Evolutionary conservation across 768 basidiomycete genomes (phyloP), one percentile per base, ranked within the genome.

Genomic region (Boletus subparvulus): DNA sequence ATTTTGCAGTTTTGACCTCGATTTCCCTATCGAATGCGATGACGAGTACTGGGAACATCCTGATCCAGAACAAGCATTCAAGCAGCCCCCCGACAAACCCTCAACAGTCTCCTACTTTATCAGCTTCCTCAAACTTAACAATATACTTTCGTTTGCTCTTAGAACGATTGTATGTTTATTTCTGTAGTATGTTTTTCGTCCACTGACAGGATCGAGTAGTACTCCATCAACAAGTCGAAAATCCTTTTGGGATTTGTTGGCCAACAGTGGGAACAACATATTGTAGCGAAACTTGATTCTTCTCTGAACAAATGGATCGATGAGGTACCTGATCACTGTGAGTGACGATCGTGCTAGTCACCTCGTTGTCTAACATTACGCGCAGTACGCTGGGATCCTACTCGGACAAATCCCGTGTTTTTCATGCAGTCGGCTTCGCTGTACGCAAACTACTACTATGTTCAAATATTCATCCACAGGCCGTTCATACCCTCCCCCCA

Each of bases 251-350:
- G 80, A 39, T 78, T 78, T 44, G 74, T 74, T 19, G 76, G 84
- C 54, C 73, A 57, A 59, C 71, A 84, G 54, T 90, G 84, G 71
- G 85, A 87, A 52, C 80, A 86, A 52, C 79, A 81, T 39, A 78
- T 85, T 21, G 83, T 92, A 6, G 80, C 83, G 9, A 86, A 90
- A 54, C 76, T 92, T 5, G 90, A 92, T 72, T 85, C 86, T 4
- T 82, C 83, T 3, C 73, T 92, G 65, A 90, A 92, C 61, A 79
- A 81, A n/a, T 92, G 90, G 90, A 79, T 87, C 47, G 85, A 88
- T 52, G 76, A 80, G 3, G 76, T 92, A 3, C 90, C 90, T 3
- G 68, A 72, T 65, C 72, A 74, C 42, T 47, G 73, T 74, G 50
- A 64, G 73, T 37, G 11, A 47, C 37, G 13, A 33, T 37, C 19